These are phyloP conservation scores for Polysphondylium violaceum DNA, from an alignment of 78 protist species.

Conservation along the genomic window DNA sequence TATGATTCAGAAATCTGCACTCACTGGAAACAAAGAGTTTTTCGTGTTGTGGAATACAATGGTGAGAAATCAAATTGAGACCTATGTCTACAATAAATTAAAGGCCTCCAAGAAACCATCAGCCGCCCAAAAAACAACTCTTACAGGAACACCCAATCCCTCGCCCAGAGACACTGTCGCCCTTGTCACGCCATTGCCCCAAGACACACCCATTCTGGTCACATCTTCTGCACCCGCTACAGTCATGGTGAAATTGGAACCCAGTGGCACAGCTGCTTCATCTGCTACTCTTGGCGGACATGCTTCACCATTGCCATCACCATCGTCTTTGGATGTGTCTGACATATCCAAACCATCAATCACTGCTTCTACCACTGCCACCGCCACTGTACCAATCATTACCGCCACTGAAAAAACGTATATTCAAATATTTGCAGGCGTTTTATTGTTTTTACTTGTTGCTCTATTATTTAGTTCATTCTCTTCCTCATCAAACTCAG, in stretches of 20 bases:
- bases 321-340: too few relatives aligned
- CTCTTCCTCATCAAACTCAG: slow-evolving; percentile 11
- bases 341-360: neutral
- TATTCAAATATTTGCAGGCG: too few relatives aligned
- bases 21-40: slow-evolving; percentile 59
- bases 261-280: neutral
- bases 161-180: neutral
- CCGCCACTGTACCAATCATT: neutral
- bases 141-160: neutral
- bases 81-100: slow-evolving; percentile 40
- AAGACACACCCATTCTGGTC: neutral
- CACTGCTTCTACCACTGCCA: neutral
- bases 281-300: neutral
- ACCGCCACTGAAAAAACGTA: neutral
- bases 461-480: slow-evolving; percentile 22
- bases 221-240: neutral
- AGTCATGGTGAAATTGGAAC: neutral
- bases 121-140: neutral
- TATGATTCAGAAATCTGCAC: slow-evolving; percentile 74
- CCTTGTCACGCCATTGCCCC: neutral
- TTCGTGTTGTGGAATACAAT: slow-evolving; percentile 57
- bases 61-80: slow-evolving; percentile 74
- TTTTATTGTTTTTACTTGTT: neutral
- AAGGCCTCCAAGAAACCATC: slow-evolving; percentile 17
- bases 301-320: neutral